Evolutionary conservation across 352 stramenopile genomes (phyloP).

Genomic region (Thalassiosira mediterranea): DNA sequence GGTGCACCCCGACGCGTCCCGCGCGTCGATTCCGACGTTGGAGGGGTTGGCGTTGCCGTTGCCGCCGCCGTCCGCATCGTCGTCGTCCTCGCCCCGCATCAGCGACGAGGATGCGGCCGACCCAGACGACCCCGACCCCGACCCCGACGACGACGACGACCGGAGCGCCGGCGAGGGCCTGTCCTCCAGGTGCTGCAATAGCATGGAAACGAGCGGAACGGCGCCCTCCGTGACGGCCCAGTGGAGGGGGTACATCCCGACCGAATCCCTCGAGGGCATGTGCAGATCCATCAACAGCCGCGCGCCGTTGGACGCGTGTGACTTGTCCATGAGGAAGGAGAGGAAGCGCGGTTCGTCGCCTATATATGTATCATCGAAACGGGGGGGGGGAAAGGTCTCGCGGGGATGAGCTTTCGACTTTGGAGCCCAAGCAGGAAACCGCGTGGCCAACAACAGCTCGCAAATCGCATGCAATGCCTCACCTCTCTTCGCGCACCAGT

Average conservation of each 20-base stretch:
- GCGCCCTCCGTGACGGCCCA: slow-evolving; percentile 85
- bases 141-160: slow-evolving; percentile 10
- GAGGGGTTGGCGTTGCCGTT: slow-evolving; percentile 2
- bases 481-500: slow-evolving; percentile 86
- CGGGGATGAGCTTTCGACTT: too few relatives aligned
- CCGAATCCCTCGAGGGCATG: slow-evolving; percentile 71
- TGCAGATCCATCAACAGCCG: slow-evolving; percentile 55
- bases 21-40: slow-evolving; percentile 67
- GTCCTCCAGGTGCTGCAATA: slow-evolving; percentile 69
- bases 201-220: slow-evolving; percentile 74
- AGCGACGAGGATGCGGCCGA: slow-evolving; percentile 22
- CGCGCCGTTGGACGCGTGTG: slow-evolving; percentile 31
- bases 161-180: slow-evolving; percentile 37
- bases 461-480: too few relatives aligned
- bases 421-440: too few relatives aligned
- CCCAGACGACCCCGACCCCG: not conserved
- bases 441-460: too few relatives aligned
- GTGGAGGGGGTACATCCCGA: slow-evolving; percentile 86
- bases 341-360: slow-evolving; percentile 78
- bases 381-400: too few relatives aligned
- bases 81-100: slow-evolving; percentile 25
- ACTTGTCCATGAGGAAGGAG: slow-evolving; percentile 57
- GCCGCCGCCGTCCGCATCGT: not conserved
- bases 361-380: slow-evolving; percentile 2
- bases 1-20: slow-evolving; percentile 85